Percentiles rank a stretch among this genome's conserved stretches.
phyloP scores from a whole-genome alignment of 2,329 filamentous ascomycete genomes.

The Botrytis byssoidea region DNA sequence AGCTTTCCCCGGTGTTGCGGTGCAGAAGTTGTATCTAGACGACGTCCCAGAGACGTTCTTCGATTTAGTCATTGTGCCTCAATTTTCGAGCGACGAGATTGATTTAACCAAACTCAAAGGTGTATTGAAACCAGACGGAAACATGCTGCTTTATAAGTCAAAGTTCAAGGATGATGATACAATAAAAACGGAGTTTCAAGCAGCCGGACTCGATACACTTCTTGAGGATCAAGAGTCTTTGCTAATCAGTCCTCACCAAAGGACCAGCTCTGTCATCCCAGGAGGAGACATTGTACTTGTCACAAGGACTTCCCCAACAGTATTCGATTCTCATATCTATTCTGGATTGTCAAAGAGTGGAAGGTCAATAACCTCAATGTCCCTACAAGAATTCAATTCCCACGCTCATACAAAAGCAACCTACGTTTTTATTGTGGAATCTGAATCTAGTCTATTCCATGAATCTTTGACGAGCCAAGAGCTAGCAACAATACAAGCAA shows the following conservation, averaged over 20 bases:
- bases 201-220: not conserved
- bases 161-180: not conserved
- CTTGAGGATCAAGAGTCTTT: not conserved
- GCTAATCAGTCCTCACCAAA: not conserved
- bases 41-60: not conserved
- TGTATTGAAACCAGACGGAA: not conserved
- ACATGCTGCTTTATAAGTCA: not conserved
- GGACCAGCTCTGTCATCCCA: too few species aligned
- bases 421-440: constrained; percentile 12
- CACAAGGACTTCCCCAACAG: not conserved
- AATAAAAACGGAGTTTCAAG: not conserved
- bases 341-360: not conserved
- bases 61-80: constrained; percentile 3
- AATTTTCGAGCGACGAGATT: not conserved
- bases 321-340: not conserved
- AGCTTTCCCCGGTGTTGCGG: not conserved
- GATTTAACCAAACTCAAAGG: not conserved
- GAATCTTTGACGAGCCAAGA: constrained; percentile 6
- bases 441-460: not conserved
- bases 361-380: not conserved
- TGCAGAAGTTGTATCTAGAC: not conserved
- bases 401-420: not conserved
- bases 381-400: not conserved
- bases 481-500: constrained; percentile 2
- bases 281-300: constrained; percentile 5